These are phyloP conservation scores for Gelatoporia subvermispora DNA, from an alignment of 768 basidiomycete genomes.

Conservation along the genomic window DNA sequence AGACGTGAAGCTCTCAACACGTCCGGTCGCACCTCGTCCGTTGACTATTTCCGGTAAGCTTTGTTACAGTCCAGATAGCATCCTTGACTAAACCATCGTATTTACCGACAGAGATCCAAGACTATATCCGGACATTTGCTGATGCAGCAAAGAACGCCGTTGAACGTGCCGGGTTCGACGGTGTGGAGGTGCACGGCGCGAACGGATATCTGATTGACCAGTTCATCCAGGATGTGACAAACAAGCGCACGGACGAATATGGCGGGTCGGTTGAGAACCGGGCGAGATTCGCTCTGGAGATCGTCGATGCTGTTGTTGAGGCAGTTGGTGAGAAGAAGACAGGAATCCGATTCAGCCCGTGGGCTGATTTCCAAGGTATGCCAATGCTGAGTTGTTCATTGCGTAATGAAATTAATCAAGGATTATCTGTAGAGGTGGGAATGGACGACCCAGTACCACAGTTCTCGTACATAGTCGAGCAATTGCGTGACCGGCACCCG, in stretches of 20 bases:
- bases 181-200: slow-evolving; percentile 19
- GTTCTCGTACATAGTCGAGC: slow-evolving; percentile 43
- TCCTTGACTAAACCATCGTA: not conserved
- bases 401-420: too few relatives aligned
- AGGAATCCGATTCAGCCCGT: slow-evolving; percentile 36
- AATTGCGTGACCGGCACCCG: slow-evolving; percentile 36
- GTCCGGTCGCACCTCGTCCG: slow-evolving; percentile 11
- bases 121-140: slow-evolving; percentile 31
- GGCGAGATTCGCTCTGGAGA: slow-evolving; percentile 39
- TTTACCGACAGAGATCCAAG: slow-evolving; percentile 26
- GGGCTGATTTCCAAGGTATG: slow-evolving; percentile 28
- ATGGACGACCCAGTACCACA: slow-evolving; percentile 52
- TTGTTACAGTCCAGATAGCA: not conserved
- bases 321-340: slow-evolving; percentile 38
- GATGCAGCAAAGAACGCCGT: slow-evolving; percentile 25
- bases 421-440: slow-evolving; percentile 31
- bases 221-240: slow-evolving; percentile 31
- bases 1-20: slow-evolving; percentile 14
- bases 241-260: slow-evolving; percentile 43
- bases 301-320: slow-evolving; percentile 32
- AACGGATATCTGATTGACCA: slow-evolving; percentile 33
- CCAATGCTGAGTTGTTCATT: too few relatives aligned
- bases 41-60: slow-evolving; percentile 16
- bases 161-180: slow-evolving; percentile 19
- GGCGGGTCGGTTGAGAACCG: slow-evolving; percentile 47